These are phyloP conservation scores for Colletotrichum horii DNA, from an alignment of 2,329 filamentous ascomycete species.

Conservation along the genomic window DNA sequence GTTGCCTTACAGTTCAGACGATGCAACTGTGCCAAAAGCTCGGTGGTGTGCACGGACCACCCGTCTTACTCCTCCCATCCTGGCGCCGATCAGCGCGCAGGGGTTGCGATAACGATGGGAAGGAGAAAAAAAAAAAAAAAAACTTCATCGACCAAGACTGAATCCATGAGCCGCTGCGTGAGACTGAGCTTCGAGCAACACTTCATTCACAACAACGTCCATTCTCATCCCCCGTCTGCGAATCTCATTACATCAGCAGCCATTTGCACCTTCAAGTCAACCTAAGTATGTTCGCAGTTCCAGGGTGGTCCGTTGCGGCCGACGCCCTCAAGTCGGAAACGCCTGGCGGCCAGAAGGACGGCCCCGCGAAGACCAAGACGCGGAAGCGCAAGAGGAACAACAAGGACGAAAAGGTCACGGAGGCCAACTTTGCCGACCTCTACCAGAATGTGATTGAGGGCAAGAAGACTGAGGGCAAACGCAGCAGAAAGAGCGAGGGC, in stretches of 20 bases:
- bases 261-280: not conserved
- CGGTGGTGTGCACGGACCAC: constrained; percentile 7
- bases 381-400: constrained; percentile 49
- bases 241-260: not conserved
- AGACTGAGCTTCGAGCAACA: constrained; percentile 1
- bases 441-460: constrained; percentile 83
- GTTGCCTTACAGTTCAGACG: not conserved
- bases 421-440: constrained; percentile 75
- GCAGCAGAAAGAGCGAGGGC: constrained; percentile 16
- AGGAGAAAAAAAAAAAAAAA: constrained; percentile 20
- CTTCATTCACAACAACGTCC: not conserved
- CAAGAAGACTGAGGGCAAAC: constrained; percentile 37
- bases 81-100: constrained; percentile 20
- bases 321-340: constrained; percentile 75
- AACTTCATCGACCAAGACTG: constrained; percentile 13
- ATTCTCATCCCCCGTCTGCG: not conserved
- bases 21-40: not conserved
- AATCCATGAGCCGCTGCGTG: not conserved
- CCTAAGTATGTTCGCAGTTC: constrained; percentile 82
- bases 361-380: constrained; percentile 59
- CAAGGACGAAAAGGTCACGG: constrained; percentile 57
- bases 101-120: constrained; percentile 14
- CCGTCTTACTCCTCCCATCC: not conserved
- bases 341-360: constrained; percentile 24
- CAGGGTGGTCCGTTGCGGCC: constrained; percentile 86